Percentiles rank a stretch among this genome's conserved stretches.
These are phyloP conservation scores for Blastocladiella emersonii DNA, from an alignment of 371 early-diverging fungal species.

Conservation along the genomic window DNA sequence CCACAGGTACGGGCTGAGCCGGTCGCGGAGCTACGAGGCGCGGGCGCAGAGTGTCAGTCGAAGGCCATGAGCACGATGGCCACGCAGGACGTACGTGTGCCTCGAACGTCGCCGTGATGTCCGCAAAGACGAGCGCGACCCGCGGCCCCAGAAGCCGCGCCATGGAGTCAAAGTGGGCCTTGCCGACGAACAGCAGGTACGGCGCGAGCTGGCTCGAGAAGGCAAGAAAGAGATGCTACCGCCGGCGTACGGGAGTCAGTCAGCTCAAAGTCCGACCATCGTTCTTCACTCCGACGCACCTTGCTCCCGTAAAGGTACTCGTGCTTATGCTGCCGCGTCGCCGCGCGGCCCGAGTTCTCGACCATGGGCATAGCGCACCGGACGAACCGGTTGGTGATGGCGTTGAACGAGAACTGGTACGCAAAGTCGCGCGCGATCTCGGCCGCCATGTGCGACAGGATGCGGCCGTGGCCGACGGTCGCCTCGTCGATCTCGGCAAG, in stretches of 20 bases:
- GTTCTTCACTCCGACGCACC: no score
- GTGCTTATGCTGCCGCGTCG: slow-evolving; percentile 13
- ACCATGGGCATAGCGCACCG: not conserved
- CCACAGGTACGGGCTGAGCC: slow-evolving; percentile 20
- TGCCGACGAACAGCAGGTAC: slow-evolving; percentile 13
- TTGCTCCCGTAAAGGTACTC: slow-evolving; percentile 27
- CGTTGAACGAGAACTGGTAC: slow-evolving; percentile 23
- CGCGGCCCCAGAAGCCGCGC: slow-evolving; percentile 16
- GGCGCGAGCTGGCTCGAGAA: slow-evolving; percentile 23
- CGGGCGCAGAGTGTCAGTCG: no score
- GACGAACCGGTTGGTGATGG: slow-evolving; percentile 16
- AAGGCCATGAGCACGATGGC: no score
- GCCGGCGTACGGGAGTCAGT: no score
- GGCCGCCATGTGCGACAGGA: slow-evolving; percentile 20
- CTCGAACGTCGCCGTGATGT: slow-evolving; percentile 3
- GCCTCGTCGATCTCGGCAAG: slow-evolving; percentile 27
- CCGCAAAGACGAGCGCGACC: not conserved
- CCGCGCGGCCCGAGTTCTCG: not conserved
- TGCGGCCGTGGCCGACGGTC: slow-evolving; percentile 19
- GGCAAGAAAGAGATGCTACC: no score
- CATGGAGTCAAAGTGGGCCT: slow-evolving; percentile 16
- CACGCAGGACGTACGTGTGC: not conserved
- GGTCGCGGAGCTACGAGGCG: slow-evolving; percentile 14
- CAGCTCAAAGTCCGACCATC: no score
- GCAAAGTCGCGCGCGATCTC: slow-evolving; percentile 23